A percentile compares a stretch with the other conserved stretches of the same genome.
These are phyloP conservation scores for Diaporthe sp. DNA, from an alignment of 2,329 filamentous ascomycete species.

Conservation along the genomic window DNA sequence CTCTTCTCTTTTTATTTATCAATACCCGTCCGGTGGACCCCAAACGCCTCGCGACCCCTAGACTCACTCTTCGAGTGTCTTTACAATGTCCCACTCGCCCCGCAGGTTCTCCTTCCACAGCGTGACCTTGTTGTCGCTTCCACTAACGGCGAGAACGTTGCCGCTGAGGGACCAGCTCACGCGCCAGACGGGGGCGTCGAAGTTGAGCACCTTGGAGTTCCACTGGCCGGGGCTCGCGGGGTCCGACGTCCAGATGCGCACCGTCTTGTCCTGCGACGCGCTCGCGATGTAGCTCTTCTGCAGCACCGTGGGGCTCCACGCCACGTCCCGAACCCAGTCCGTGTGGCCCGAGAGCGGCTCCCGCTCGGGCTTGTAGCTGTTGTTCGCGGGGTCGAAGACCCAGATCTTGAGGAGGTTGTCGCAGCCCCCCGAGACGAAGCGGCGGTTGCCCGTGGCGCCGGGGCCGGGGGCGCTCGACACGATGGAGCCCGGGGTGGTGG, in stretches of 20 bases:
- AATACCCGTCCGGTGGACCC: conserved; percentile 5
- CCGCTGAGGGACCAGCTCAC: conserved; percentile 98
- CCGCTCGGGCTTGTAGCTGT: conserved; percentile 73
- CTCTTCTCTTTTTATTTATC: conserved; percentile 11
- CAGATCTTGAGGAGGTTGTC: conserved; percentile 96
- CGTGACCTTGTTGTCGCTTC: conserved; percentile 95
- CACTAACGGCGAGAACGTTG: conserved; percentile 94
- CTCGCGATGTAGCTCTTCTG: conserved; percentile 97
- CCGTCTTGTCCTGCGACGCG: conserved; percentile 95
- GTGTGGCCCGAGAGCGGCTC: conserved; percentile 83
- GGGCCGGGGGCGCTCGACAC: conserved; percentile 77
- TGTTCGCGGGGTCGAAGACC: conserved; percentile 78
- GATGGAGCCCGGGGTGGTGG: conserved; percentile 85
- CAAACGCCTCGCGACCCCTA: neutral
- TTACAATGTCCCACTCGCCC: conserved; percentile 97
- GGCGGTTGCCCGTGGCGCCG: conserved; percentile 74
- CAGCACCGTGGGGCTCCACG: conserved; percentile 95
- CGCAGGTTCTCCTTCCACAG: conserved; percentile 98
- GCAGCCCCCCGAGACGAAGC: conserved; percentile 94
- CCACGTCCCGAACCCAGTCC: conserved; percentile 98
- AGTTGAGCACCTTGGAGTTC: conserved; percentile 87
- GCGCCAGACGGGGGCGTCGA: conserved; percentile 92
- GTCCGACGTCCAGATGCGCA: conserved; percentile 94
- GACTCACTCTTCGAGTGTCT: conserved; percentile 90
- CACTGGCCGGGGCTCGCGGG: conserved; percentile 77